Evolutionary conservation across 768 basidiomycete species (phyloP), one percentile per base, ranked within the genome.

Genomic region (Brasilioporus rufonigricans): DNA sequence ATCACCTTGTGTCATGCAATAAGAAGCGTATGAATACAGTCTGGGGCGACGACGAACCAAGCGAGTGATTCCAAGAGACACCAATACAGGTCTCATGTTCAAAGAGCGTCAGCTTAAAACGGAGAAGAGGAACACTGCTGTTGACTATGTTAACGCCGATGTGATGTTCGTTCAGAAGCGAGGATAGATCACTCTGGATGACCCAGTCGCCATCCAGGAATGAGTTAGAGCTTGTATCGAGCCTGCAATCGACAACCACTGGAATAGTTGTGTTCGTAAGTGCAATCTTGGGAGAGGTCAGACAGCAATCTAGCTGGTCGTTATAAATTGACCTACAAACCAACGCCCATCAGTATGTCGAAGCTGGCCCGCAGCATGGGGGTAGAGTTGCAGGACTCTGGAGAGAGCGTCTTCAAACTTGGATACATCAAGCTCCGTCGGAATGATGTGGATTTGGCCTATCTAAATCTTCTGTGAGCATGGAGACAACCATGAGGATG

Each of bases 1-100:
- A 29, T 74, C 72, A 10, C 73, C 72, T 71, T 38, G 23, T 12
- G 24, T 24, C 32, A 14, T 29, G 14, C 14, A 1, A 36, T 61
- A 18, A 62, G 39, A 33, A 26, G 16, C 0, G 12, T 18, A 16
- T 13, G 16, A n/a, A n/a, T n/a, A 16, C 32, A 26, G 7, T 13
- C 40, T 8, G 5, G 24, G 36, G 48, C 35, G 18, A n/a, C 16
- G n/a, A 50, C 53, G 19, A 53, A 71, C 72, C 72, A 11, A 73
- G 67, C 11, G 62, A 60, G 44, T 73, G 73, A 41, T 73, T 63
- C 72, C 71, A 73, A 2, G 68, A 65, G n/a, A 73, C 56, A 19
- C 67, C 73, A 32, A 72, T 60, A 32, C 61, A 61, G 0, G 70
- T 73, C 48, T 70, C 61, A 1, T 41, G 24, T 4, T 49, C 50